These are phyloP conservation scores for Punctularia strigosozonata DNA, from an alignment of 768 basidiomycete species.

Conservation along the genomic window DNA sequence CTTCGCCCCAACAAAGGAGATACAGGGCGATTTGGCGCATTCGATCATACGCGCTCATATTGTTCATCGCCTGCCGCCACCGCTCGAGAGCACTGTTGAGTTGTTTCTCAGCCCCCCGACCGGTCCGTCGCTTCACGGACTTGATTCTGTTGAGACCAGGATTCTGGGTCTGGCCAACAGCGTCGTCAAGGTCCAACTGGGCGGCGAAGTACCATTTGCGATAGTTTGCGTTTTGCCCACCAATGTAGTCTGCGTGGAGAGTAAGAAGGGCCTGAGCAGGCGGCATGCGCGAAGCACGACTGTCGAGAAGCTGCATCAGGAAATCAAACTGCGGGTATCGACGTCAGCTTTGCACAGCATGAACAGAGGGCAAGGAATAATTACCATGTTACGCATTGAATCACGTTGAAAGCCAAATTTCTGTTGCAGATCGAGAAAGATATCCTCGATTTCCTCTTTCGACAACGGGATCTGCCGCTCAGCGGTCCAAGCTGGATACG, in stretches of 20 bases:
- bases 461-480: constrained; percentile 94
- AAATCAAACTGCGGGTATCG: constrained; percentile 78
- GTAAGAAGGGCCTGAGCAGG: constrained; percentile 92
- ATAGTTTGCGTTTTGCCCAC: constrained; percentile 96
- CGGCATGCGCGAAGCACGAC: constrained; percentile 92
- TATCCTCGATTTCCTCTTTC: constrained; percentile 98
- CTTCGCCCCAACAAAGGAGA: constrained; percentile 96
- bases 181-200: constrained; percentile 96
- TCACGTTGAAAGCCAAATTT: constrained; percentile 98
- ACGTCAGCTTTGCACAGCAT: not conserved
- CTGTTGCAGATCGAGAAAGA: constrained; percentile 93
- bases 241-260: constrained; percentile 97
- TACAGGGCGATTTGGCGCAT: constrained; percentile 93
- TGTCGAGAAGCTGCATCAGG: constrained; percentile 94
- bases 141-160: constrained; percentile 80
- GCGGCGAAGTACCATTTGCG: constrained; percentile 99
- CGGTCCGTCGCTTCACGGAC: constrained; percentile 45
- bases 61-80: constrained; percentile 97
- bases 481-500: constrained; percentile 89
- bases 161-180: constrained; percentile 85
- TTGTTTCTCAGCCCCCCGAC: constrained; percentile 47
- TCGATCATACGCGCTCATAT: constrained; percentile 97
- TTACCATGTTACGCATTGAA: constrained; percentile 93
- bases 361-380: not conserved
- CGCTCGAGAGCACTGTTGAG: constrained; percentile 79